Base-by-base conservation (phyloP, 768 basidiomycete genomes). In the Gloeophyllum trabeum region DNA sequence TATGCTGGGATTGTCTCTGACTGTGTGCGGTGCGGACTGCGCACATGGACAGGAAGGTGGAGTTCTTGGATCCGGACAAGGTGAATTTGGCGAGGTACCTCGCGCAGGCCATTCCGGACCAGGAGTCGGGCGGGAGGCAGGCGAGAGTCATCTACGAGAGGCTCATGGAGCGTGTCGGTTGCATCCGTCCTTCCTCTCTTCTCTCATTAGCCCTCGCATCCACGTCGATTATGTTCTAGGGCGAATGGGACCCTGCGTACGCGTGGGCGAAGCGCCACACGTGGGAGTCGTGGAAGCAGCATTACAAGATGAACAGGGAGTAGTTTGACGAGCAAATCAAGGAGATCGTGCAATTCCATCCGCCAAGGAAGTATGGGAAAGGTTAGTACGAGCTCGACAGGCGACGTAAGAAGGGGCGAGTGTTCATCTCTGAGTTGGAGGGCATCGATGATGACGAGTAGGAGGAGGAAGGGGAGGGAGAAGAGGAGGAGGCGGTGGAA, bases 191-290 rank as follows among this genome's bases (percentile, higher is more conserved):
- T n/a, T n/a, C 22, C 32, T 7, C 38, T 45, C 20, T 32, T 21
- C 10, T 10, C 10, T 22, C n/a, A 22, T 38, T 10, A n/a, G 19
- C 7, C 37, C n/a, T 16, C n/a, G 53, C 7, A 10, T 18, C n/a
- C 10, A 6, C 24, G 24, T 24, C 5, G 24, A 23, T 20, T 7
- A 7, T 32, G n/a, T n/a, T 7, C 16, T 16, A 32, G 28, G 28
- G 28, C 16, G 16, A 32, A 32, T 10, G 10, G 28, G 16, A 16
- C 10, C 7, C 7, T 7, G 23, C 7, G 13, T 64, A 50, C 48
- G 44, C 14, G 1, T 63, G 62, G 62, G 61, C 48, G 14, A 19
- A 5, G 3, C 22, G 38, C 10, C 50, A 51, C 36, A 37, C 50
- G n/a, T 51, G 50, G 50, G 22, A 41, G 13, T 49, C 50, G 4